These are phyloP conservation scores for Harringtonia aguacate DNA, from an alignment of 2,329 filamentous ascomycete genomes.

Conservation along the genomic window DNA sequence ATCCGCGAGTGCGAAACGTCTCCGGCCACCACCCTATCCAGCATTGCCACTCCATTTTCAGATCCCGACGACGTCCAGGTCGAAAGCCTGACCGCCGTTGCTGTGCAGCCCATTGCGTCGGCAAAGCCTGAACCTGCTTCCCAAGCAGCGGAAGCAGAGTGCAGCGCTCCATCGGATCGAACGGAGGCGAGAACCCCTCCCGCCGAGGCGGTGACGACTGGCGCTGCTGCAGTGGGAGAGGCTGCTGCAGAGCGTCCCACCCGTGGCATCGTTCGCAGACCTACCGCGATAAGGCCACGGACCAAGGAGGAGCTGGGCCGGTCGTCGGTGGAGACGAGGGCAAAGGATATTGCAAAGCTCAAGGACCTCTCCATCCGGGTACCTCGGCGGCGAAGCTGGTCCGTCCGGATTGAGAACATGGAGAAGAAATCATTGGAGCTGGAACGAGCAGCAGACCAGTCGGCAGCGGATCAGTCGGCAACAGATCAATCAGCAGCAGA, in stretches of 20 bases:
- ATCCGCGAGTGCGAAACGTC: background rate
- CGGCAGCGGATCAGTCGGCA: constrained; percentile 1
- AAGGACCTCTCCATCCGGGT: constrained; percentile 28
- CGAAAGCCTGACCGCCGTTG: too few relatives aligned
- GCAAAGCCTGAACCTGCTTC: too few relatives aligned
- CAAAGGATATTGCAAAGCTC: constrained; percentile 5
- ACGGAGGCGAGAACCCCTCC: too few relatives aligned
- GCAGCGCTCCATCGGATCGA: too few relatives aligned
- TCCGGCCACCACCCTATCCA: background rate
- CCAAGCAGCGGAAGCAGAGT: too few relatives aligned
- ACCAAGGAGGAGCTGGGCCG: too few relatives aligned
- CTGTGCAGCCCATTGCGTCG: too few relatives aligned
- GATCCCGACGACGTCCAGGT: too few relatives aligned
- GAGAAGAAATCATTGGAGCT: constrained; percentile 19
- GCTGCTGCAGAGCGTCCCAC: too few relatives aligned
- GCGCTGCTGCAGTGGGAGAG: too few relatives aligned
- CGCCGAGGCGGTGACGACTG: too few relatives aligned
- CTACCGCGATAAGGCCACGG: too few relatives aligned
- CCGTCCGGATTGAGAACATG: constrained; percentile 33
- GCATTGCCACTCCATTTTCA: background rate
- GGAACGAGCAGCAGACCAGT: constrained; percentile 13
- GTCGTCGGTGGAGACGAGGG: background rate
- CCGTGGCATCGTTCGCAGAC: background rate
- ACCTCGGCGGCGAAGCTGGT: constrained; percentile 35
- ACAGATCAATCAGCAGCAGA: constrained; percentile 5